Conservation (phyloP, 768 basidiomycete species). For the Punctularia strigosozonata region DNA sequence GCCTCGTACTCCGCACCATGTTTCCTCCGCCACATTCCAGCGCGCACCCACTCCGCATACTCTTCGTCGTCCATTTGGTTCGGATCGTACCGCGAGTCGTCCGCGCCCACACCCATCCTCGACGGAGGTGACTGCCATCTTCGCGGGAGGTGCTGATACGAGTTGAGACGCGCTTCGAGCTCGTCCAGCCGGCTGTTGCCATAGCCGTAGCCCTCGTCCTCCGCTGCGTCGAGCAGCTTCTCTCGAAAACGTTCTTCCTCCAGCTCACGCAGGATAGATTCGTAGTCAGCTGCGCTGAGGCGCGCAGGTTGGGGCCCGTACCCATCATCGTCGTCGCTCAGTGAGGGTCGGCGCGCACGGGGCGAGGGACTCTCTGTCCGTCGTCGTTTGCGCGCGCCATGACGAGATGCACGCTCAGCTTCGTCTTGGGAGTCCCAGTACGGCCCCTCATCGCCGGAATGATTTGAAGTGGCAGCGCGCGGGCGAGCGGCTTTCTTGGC, state of each 20-base stretch:
- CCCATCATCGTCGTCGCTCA: slow-evolving; percentile 11
- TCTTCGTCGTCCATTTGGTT: slow-evolving; percentile 70
- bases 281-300: slow-evolving; percentile 28
- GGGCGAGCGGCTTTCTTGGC: slow-evolving; percentile 33
- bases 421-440: slow-evolving; percentile 4
- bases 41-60: slow-evolving; percentile 78
- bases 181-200: slow-evolving; percentile 33
- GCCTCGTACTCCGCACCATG: slow-evolving; percentile 57
- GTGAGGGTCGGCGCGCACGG: slow-evolving; percentile 1
- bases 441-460: slow-evolving; percentile 7
- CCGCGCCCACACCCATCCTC: slow-evolving; percentile 13
- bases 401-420: slow-evolving; percentile 7
- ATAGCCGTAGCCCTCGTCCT: slow-evolving; percentile 41
- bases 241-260: slow-evolving; percentile 62
- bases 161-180: slow-evolving; percentile 51
- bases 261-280: slow-evolving; percentile 35
- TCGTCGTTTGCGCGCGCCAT: slow-evolving; percentile 4
- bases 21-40: slow-evolving; percentile 82
- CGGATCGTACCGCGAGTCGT: slow-evolving; percentile 27
- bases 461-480: slow-evolving; percentile 11
- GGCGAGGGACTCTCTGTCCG: neutral
- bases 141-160: slow-evolving; percentile 60
- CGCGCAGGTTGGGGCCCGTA: slow-evolving; percentile 16
- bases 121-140: slow-evolving; percentile 46
- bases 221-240: slow-evolving; percentile 62